These are phyloP conservation scores for Cutaneotrichosporon dermatis DNA, from an alignment of 1,284 basidiomycete genomes.

Conservation along the genomic window DNA sequence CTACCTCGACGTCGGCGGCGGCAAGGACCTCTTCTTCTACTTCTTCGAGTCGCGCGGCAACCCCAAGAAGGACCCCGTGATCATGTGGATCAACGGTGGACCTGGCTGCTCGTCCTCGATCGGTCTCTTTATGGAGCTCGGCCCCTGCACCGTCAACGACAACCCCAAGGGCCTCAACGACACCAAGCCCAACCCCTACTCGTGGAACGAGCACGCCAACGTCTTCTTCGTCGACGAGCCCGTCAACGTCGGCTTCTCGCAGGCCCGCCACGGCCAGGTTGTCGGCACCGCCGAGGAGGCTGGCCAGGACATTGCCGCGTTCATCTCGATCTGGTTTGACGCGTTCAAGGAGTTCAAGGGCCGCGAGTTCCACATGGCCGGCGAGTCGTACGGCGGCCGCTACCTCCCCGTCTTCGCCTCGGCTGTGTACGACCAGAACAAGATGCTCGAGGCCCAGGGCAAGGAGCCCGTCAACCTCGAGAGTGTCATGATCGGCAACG, in stretches of 20 bases:
- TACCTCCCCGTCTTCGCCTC: constrained; percentile 80
- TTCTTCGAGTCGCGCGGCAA: constrained; percentile 73
- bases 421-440: constrained; percentile 73
- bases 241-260: constrained; percentile 64
- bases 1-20: constrained; percentile 62
- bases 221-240: constrained; percentile 48
- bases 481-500: constrained; percentile 71
- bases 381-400: constrained; percentile 59
- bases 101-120: constrained; percentile 51
- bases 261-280: constrained; percentile 61
- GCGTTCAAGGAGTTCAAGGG: constrained; percentile 64
- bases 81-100: constrained; percentile 51
- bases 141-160: constrained; percentile 47
- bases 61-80: constrained; percentile 56
- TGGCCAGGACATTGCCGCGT: constrained; percentile 64
- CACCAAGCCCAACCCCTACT: constrained; percentile 49
- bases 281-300: constrained; percentile 66
- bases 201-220: constrained; percentile 52
- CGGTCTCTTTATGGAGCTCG: constrained; percentile 54
- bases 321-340: constrained; percentile 70
- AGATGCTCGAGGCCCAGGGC: constrained; percentile 57
- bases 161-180: constrained; percentile 44
- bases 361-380: constrained; percentile 62
- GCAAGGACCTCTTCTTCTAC: constrained; percentile 73
- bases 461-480: constrained; percentile 70